Base-by-base conservation (phyloP, 768 basidiomycete genomes). In the Lactarius vividus region DNA sequence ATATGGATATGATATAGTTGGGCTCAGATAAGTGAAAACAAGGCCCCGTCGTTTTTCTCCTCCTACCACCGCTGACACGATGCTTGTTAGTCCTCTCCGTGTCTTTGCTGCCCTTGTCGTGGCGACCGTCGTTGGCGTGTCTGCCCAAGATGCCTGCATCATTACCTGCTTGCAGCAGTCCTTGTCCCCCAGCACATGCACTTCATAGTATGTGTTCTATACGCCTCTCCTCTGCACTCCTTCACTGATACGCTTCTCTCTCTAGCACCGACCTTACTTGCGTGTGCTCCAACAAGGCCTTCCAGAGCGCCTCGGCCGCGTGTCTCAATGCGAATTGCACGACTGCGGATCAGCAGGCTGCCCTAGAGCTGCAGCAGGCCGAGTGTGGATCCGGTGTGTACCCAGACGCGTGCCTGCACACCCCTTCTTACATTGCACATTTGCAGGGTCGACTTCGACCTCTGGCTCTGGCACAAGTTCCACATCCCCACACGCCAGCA, bases 281-380 rank as follows among this genome's bases (percentile, higher is more conserved):
- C 56, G 69, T 79, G 20, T 83, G 82, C 72, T 69, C 77, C 4
- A 78, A 74, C 59, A 26, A 55, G 0, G 53, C 62, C 0, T 82
- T 80, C 77, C 81, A 82, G 64, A 2, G 0, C 2, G 70, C 71
- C 6, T 76, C 77, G 2, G 7, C 0, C 0, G 1, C 40, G 8
- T 83, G 82, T 69, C 72, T 83, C 29, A 2, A 44, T 39, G 31
- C 66, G 2, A 75, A 70, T 46, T 84, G 82, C 66, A 70, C 79
- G 0, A 0, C 73, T 0, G 40, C 59, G 0, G 82, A 82, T 9
- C 0, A 69, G 1, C 2, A 59, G 0, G n/a, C 73, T 0, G 82
- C 80, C 0, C 0, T n/a, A 5, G 57, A 61, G 11, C 72, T 81
- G 52, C 76, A 81, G 66, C 2, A 40, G 2, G 0, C 37, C 2